Base-by-base conservation (phyloP, 1,284 basidiomycete species). In the Mycocalia duriaeana region DNA sequence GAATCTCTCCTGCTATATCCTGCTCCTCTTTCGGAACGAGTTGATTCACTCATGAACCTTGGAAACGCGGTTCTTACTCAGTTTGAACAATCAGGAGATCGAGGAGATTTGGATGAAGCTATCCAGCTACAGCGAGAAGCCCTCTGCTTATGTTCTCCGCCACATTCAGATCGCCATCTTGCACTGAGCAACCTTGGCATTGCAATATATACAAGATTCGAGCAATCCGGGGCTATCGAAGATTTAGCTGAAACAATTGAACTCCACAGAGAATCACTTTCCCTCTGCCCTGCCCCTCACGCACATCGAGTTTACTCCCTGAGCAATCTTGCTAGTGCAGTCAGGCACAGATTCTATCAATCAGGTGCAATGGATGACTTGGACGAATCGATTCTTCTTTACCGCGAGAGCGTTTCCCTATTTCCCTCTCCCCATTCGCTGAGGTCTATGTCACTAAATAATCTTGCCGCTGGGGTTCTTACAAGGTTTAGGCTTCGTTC, bases 401-500 rank as follows among this genome's bases (percentile, higher is more conserved):
- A 50, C 36, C 47, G 46, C 24, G 47, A 49, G 20, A 50, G 49
- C n/a, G 42, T 56, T n/a, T 19, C 39, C 8, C 18, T 20, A 41
- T 9, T 41, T 8, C 45, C 45, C n/a, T 4, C 35, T 13, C 24
- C 25, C 11, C 13, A 49, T 49, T 43, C 42, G 6, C 24, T 50
- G 20, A 35, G 45, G 14, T 45, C 37, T 11, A 40, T 9, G 7
- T 47, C 28, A 5, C 49, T 57, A 35, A 44, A 48, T 22, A 50
- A 46, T 28, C 56, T 59, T n/a, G 55, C 50, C 11, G 28, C 18
- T 41, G 41, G 44, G 25, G 50, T 59, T 20, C 9, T 31, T 3
- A 20, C 31, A 4, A 49, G 52, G 24, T 58, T 50, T 43, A 7
- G 45, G 11, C 37, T 24, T 23, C 5, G 53, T 49, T 20, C 25